phyloP scores from a whole-genome alignment of 495 filamentous ascomycete species.

The Penicillium fimorum region DNA sequence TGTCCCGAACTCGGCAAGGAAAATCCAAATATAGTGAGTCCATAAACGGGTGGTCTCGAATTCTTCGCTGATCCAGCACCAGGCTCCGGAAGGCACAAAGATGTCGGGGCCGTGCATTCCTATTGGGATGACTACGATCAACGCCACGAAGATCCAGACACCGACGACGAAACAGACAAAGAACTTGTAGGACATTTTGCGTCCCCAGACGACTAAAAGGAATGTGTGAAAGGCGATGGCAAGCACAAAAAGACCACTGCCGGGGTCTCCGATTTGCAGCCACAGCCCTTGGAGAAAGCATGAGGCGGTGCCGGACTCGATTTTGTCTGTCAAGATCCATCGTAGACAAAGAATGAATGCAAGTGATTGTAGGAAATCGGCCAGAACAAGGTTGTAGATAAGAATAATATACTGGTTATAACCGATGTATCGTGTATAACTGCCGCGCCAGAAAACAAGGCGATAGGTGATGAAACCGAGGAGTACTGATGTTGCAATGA shows the following conservation, averaged over 20 bases:
- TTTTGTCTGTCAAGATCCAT: conserved; percentile 56
- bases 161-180: conserved; percentile 51
- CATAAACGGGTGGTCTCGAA: conserved; percentile 63
- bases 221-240: conserved; percentile 71
- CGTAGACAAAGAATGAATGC: conserved; percentile 66
- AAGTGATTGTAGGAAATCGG: conserved; percentile 68
- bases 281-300: conserved; percentile 74
- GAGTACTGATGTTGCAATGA: conserved; percentile 52
- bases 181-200: conserved; percentile 51
- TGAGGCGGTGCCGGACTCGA: conserved; percentile 52
- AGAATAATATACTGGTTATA: conserved; percentile 74
- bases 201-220: conserved; percentile 58
- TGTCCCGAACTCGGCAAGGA: conserved; percentile 64
- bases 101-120: conserved; percentile 54
- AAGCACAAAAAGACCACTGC: conserved; percentile 67
- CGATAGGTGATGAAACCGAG: conserved; percentile 58
- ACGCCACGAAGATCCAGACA: conserved; percentile 60
- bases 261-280: conserved; percentile 67
- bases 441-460: conserved; percentile 54
- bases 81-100: conserved; percentile 60
- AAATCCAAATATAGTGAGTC: conserved; percentile 80
- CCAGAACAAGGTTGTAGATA: conserved; percentile 70
- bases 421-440: conserved; percentile 44
- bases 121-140: conserved; percentile 56
- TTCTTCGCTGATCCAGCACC: conserved; percentile 69